Base-by-base conservation (phyloP, 495 filamentous ascomycete genomes). In the Penicillium subrubescens region DNA sequence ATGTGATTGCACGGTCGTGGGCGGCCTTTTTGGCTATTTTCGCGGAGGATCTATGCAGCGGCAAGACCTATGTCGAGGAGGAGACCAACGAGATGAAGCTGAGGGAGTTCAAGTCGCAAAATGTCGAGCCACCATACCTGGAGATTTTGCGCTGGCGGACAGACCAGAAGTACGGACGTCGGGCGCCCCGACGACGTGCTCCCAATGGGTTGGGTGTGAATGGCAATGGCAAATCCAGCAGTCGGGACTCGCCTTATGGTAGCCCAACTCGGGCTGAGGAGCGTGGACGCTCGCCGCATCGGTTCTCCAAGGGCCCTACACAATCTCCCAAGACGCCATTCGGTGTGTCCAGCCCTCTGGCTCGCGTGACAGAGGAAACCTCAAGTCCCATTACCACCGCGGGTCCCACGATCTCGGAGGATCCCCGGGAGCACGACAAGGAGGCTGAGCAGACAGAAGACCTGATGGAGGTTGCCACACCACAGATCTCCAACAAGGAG, bases 1-100 rank as follows among this genome's bases (percentile, higher is more conserved):
- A 95, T 70, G 94, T 99, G 27, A 84, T 99, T 60, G 90, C 95
- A 33, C 89, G 91, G 48, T 98, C 95, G 4, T 99, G 95, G 95
- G 87, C 90, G 19, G 83, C 89, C 11, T 94, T 99, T 69, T 77
- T 99, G 14, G 93, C 92, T 14, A 86, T 87, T 31, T 84, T 97
- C 17, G 92, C 95, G 21, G 96, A 98, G 68, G 95, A 99, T 66
- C 77, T 99, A 64, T 86, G 83, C 77, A 91, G 92, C 65, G 88
- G 92, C 58, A 93, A 96, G 72, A 92, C 90, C 79, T 89, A 87
- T 66, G 89, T 98, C 11, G 92, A 97, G 68, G 95, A 98, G 73
- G 94, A 98, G 55, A 90, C 86, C 37, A 88, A 90, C 64, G 95
- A 98, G 74, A 84, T 99, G 63, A 97, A 96, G 75, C 81, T 98